A percentile compares a stretch with the other conserved stretches of the same genome.
phyloP scores from a whole-genome alignment of 768 basidiomycete genomes.

The Suillus paluster region DNA sequence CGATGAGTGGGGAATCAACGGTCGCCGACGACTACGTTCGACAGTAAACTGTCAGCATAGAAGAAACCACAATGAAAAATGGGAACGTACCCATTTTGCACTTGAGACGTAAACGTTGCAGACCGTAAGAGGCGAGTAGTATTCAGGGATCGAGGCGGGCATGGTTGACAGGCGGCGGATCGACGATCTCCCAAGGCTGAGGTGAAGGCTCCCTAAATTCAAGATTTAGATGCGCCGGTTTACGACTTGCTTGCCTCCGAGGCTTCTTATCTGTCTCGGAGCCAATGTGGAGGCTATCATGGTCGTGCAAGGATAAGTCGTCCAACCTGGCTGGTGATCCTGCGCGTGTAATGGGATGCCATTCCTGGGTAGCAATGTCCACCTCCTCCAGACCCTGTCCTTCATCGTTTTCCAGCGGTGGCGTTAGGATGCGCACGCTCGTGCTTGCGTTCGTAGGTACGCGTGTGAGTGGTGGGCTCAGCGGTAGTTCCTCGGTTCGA shows the following conservation, averaged over 20 bases:
- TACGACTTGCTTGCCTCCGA: conserved; percentile 33
- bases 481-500: conserved; percentile 28
- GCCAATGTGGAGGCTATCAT: conserved; percentile 17
- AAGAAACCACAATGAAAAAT: conserved; percentile 9
- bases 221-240: conserved; percentile 51
- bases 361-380: conserved; percentile 25
- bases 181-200: conserved; percentile 68
- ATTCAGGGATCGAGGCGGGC: conserved; percentile 23
- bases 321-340: conserved; percentile 19
- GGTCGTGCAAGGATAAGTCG: conserved; percentile 13
- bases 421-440: conserved; percentile 1
- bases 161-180: conserved; percentile 51
- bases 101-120: conserved; percentile 46
- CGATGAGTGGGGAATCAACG: conserved; percentile 73
- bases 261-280: conserved; percentile 30
- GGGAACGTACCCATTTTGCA: conserved; percentile 46
- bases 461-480: conserved; percentile 36
- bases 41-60: conserved; percentile 26
- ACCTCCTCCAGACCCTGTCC: conserved; percentile 20
- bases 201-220: conserved; percentile 57
- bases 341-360: conserved; percentile 28
- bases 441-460: conserved; percentile 24
- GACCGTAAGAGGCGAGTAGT: conserved; percentile 49
- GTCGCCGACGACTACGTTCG: conserved; percentile 38
- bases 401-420: conserved; percentile 9